Evolutionary conservation across 1,284 basidiomycete genomes (phyloP).

Genomic region (Marasmius fiardii): DNA sequence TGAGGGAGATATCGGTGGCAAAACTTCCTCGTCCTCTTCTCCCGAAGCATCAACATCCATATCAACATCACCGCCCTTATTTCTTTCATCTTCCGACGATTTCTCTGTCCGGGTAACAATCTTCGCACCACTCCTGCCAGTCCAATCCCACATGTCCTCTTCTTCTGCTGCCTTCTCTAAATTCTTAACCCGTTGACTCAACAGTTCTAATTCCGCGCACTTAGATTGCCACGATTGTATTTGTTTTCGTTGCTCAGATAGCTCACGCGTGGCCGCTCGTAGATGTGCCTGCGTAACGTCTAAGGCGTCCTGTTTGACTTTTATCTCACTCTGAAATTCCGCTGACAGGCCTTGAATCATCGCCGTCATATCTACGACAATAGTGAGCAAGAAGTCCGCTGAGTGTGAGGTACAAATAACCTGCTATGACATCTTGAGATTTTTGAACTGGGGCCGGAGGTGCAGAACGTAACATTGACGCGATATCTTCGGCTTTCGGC

Average conservation of each 20-base stretch:
- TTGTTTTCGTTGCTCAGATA: slow-evolving; percentile 86
- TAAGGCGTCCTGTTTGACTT: slow-evolving; percentile 82
- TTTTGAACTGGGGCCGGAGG: slow-evolving; percentile 78
- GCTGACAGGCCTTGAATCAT: slow-evolving; percentile 78
- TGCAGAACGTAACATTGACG: slow-evolving; percentile 66
- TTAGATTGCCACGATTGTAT: slow-evolving; percentile 71
- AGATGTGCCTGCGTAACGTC: slow-evolving; percentile 86
- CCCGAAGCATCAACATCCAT: slow-evolving; percentile 14
- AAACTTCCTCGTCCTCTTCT: slow-evolving; percentile 15
- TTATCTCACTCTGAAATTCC: slow-evolving; percentile 84
- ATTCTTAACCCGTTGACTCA: slow-evolving; percentile 75
- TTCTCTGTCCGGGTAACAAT: not conserved
- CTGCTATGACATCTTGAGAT: slow-evolving; percentile 86
- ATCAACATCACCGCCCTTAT: slow-evolving; percentile 2
- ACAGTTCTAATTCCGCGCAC: slow-evolving; percentile 75
- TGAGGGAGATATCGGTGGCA: not conserved
- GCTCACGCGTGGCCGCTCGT: slow-evolving; percentile 84
- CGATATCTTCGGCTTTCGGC: slow-evolving; percentile 71
- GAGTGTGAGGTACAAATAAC: slow-evolving; percentile 34
- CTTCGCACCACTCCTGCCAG: slow-evolving; percentile 39
- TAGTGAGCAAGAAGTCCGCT: not conserved
- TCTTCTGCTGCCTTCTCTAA: slow-evolving; percentile 75
- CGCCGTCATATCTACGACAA: slow-evolving; percentile 67
- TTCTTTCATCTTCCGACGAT: not conserved
- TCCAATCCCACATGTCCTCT: slow-evolving; percentile 85